Evolutionary conservation across 179 eudicot genomes (phyloP), one percentile per base, ranked within the genome.

Genomic region (Nepenthes alata): DNA sequence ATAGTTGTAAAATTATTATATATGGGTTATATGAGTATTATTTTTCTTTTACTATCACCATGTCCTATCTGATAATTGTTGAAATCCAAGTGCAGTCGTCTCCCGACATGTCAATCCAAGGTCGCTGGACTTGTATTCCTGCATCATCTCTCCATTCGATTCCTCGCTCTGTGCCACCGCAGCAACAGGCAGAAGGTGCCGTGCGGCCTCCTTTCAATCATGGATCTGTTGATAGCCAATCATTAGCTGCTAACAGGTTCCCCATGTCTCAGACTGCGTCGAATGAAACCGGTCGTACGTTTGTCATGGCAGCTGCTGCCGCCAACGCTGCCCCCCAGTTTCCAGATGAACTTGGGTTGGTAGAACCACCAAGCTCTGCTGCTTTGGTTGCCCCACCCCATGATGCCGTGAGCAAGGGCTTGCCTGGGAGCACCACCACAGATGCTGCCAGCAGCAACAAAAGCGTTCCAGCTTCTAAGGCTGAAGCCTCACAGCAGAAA

Each of bases 121-220:
- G 86, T 57, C 83, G 76, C 41, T 89, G 98, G 96, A 70, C 96
- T 45, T 91, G 80, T 54, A 68, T 86, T 59, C 87, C 91, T 71
- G 71, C 87, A 56, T 55, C 91, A 4, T 64, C 84, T 9, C 75
- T 75, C 66, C 85, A 79, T 53, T 15, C 85, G 5, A 54, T 74
- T 49, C 80, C 88, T 16, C 74, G 74, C 14, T 75, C 96, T 57
- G 61, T 11, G 11, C 12, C 53, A 11, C 12, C 68, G 78, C 94
- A 77, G 74, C 88, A 78, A 58, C 89, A 76, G 64, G 72, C 75
- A 41, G 86, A 76, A 47, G 78, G 74, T 60, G 61, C 67, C 10
- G 44, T 82, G 65, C 83, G 85, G 49, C 12, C 53, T 49, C 53
- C 6, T 5, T 71, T 75, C 61, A 77, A 49, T 73, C 87, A 67